Percentiles rank a stretch among this genome's conserved stretches.
phyloP scores from a whole-genome alignment of 2,329 filamentous ascomycete genomes.

The Trichoderma pleuroti region DNA sequence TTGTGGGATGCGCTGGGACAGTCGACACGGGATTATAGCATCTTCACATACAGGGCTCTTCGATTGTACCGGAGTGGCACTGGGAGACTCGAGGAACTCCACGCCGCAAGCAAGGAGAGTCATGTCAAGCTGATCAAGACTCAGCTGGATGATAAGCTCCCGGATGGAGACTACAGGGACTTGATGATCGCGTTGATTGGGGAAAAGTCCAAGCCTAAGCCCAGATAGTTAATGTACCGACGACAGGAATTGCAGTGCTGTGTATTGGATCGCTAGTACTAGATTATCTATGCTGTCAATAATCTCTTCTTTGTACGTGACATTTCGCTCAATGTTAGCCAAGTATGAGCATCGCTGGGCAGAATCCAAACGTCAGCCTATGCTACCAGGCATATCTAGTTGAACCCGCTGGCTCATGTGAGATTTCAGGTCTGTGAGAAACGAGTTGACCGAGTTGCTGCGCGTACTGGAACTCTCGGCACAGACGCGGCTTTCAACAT shows the following conservation, averaged over 20 bases:
- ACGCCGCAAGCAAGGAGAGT: constrained; percentile 23
- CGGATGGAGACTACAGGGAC: constrained; percentile 25
- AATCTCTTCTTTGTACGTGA: background rate
- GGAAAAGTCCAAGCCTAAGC: constrained; percentile 3
- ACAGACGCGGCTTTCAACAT: background rate
- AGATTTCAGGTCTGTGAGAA: background rate
- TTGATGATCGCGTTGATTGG: constrained; percentile 26
- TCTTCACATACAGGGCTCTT: background rate
- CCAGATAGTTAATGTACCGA: background rate
- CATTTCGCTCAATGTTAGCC: background rate
- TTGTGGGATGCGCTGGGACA: constrained; percentile 28
- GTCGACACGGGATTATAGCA: constrained; percentile 21
- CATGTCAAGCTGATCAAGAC: no score
- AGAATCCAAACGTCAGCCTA: background rate
- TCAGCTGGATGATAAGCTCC: background rate
- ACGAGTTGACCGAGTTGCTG: background rate
- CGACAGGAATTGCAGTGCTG: background rate
- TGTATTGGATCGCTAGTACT: no score
- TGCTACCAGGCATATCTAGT: background rate
- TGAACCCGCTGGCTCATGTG: background rate
- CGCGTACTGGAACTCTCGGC: background rate
- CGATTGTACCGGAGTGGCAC: constrained; percentile 28
- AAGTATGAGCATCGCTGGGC: background rate
- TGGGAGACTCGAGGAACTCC: constrained; percentile 27
- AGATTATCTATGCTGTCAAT: background rate